phyloP scores from a whole-genome alignment of 495 filamentous ascomycete species.

The Xylaria venustula region DNA sequence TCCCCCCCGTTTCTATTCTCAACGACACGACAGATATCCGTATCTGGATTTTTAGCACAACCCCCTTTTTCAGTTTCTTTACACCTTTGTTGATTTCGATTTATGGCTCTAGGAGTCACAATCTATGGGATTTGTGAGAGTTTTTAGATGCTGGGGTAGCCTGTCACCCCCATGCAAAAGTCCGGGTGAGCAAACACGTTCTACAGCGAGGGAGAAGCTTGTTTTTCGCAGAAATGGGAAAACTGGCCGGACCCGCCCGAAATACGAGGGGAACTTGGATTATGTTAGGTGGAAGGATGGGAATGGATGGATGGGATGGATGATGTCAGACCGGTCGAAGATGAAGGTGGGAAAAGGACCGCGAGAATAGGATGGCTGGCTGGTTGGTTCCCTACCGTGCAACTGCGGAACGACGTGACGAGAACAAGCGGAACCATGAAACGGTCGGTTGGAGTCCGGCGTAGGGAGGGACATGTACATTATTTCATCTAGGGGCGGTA shows the following conservation, averaged over 20 bases:
- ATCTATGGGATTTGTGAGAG: not conserved
- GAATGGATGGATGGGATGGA: too few relatives aligned
- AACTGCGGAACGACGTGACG: conserved; percentile 3
- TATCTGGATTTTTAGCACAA: not conserved
- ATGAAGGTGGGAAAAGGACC: too few relatives aligned
- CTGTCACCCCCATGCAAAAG: too few relatives aligned
- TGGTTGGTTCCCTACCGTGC: not conserved
- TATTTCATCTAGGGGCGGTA: not conserved
- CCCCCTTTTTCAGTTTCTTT: not conserved
- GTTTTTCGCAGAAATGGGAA: too few relatives aligned
- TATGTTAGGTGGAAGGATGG: too few relatives aligned
- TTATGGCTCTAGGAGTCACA: too few relatives aligned
- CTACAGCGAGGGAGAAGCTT: too few relatives aligned
- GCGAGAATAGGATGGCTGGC: not conserved
- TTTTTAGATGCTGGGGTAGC: too few relatives aligned
- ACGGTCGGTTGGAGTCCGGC: conserved; percentile 9
- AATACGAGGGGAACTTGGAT: too few relatives aligned
- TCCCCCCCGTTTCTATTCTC: not conserved
- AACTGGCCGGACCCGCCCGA: too few relatives aligned
- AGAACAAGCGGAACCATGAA: conserved; percentile 6
- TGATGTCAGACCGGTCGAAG: too few relatives aligned
- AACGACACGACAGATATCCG: not conserved
- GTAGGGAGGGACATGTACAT: not conserved
- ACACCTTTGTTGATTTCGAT: not conserved
- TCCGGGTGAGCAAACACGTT: too few relatives aligned